These are phyloP conservation scores for Scenedesmus sp. DNA, from an alignment of 163 green algal species.

Conservation along the genomic window DNA sequence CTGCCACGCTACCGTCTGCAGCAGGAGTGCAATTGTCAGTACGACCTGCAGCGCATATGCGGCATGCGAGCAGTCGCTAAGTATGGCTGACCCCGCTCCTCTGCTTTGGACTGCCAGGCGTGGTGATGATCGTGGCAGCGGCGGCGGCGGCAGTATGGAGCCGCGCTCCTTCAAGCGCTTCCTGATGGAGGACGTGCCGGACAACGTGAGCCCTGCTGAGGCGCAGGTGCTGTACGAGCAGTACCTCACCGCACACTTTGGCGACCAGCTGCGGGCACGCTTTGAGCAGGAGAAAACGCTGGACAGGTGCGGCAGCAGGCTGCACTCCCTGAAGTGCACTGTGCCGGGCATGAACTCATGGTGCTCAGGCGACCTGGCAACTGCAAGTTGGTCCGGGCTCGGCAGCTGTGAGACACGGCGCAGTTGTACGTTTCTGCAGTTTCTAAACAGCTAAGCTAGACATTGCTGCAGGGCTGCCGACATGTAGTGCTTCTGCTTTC, in stretches of 20 bases:
- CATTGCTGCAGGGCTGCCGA: neutral
- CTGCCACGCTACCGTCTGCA: neutral
- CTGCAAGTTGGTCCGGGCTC: no score
- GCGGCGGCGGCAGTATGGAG: neutral
- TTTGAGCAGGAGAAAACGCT: conserved; percentile 43
- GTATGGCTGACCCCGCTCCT: neutral
- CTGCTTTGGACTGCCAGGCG: neutral
- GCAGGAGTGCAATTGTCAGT: neutral
- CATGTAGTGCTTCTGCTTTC: neutral
- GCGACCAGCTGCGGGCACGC: conserved; percentile 30
- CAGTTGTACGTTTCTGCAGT: neutral
- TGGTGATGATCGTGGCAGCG: neutral
- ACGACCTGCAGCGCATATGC: no score
- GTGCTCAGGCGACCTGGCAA: no score
- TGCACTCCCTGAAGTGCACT: neutral
- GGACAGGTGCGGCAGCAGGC: neutral
- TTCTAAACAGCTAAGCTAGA: neutral
- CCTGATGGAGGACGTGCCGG: conserved; percentile 22
- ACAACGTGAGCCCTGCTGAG: conserved; percentile 30
- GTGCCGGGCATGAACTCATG: neutral
- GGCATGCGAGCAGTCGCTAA: neutral
- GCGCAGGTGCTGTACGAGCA: conserved; percentile 47
- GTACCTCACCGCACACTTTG: conserved; percentile 52
- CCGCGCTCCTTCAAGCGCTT: conserved; percentile 36
- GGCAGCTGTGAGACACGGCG: no score